phyloP scores from a whole-genome alignment of 345 rosid genomes.

The Citrus hindsii region DNA sequence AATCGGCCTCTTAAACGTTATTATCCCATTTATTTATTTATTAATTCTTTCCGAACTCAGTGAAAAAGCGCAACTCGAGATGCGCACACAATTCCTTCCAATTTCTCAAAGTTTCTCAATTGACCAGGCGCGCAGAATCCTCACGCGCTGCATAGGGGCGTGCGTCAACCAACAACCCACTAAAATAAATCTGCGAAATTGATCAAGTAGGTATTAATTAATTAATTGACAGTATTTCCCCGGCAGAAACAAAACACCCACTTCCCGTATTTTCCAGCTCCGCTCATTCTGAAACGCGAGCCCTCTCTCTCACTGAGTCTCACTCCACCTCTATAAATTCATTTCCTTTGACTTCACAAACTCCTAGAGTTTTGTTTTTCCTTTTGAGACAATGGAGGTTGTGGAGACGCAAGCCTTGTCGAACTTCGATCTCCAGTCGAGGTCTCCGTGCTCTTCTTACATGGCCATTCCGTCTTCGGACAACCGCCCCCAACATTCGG shows the following conservation, averaged over 20 bases:
- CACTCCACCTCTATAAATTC: neutral
- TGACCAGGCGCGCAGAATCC: neutral
- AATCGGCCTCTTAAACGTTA: neutral
- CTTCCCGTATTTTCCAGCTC: neutral
- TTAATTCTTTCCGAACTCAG: too few relatives aligned
- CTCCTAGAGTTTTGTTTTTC: neutral
- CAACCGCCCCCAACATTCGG: neutral
- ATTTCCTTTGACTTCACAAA: neutral
- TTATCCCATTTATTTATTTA: neutral
- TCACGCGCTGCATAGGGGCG: neutral
- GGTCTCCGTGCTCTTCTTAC: slow-evolving; percentile 28
- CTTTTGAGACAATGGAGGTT: slow-evolving; percentile 34
- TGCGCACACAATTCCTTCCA: neutral
- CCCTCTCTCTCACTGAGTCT: neutral
- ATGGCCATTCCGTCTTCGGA: slow-evolving; percentile 22
- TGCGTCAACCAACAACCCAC: neutral
- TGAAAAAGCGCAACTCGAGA: neutral
- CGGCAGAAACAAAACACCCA: neutral
- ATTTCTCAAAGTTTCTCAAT: neutral
- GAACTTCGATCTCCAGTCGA: slow-evolving; percentile 33
- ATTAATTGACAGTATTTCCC: neutral
- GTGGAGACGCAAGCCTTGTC: slow-evolving; percentile 29
- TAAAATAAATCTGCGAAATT: neutral
- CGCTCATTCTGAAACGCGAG: neutral
- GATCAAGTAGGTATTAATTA: neutral